Evolutionary conservation across 75 land plant species (phyloP).

Genomic region (Sequoia sempervirens): DNA sequence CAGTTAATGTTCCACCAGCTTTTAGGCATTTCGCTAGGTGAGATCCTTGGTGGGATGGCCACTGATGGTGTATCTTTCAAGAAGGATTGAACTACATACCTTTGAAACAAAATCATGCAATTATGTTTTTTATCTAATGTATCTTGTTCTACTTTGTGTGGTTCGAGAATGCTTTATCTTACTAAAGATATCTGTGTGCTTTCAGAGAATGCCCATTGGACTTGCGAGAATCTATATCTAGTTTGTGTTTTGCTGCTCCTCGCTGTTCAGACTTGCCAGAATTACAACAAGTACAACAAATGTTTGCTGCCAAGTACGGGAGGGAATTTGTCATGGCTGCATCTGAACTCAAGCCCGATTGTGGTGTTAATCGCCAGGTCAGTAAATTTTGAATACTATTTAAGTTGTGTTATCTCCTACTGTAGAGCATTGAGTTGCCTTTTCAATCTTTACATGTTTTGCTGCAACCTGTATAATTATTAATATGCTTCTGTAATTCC

Average conservation of each 20-base stretch:
- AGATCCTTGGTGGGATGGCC: too few species aligned
- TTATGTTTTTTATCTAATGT: background rate
- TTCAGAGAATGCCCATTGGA: slow-evolving; percentile 86
- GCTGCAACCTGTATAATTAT: background rate
- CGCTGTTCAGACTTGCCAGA: slow-evolving; percentile 88
- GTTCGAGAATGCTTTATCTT: background rate
- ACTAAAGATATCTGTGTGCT: background rate
- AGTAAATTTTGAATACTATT: background rate
- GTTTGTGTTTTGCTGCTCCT: slow-evolving; percentile 90
- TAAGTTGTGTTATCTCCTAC: background rate
- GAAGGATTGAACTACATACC: background rate
- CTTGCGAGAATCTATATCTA: slow-evolving; percentile 89
- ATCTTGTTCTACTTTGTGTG: background rate
- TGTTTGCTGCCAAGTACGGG: slow-evolving; percentile 84
- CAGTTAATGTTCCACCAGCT: background rate
- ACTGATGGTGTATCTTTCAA: background rate
- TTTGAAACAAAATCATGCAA: background rate
- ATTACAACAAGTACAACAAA: slow-evolving; percentile 63
- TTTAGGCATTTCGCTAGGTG: background rate
- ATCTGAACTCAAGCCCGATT: slow-evolving; percentile 81
- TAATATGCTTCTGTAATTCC: background rate
- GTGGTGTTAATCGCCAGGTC: slow-evolving; percentile 95
- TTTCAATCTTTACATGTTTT: background rate
- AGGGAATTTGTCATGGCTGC: slow-evolving; percentile 90
- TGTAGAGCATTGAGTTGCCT: background rate